Evolutionary conservation across 495 filamentous ascomycete species (phyloP), one percentile per base, ranked within the genome.

Genomic region (Lasiosphaeriaceae sp.): DNA sequence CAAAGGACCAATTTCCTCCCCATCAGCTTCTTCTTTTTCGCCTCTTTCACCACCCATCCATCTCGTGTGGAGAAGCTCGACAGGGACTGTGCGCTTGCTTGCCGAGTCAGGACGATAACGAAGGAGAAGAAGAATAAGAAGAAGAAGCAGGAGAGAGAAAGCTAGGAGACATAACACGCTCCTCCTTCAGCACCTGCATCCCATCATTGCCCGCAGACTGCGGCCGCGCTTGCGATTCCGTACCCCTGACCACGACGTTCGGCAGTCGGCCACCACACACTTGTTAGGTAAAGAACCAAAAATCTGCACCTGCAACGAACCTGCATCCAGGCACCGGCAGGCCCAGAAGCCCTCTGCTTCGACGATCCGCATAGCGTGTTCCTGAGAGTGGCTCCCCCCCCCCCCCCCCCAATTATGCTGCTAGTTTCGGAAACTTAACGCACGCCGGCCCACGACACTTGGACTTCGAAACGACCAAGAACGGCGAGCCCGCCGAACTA

Each of bases 251-350:
- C 23, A 23, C 56, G 52, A 37, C 24, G 31, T 57, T 55, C 63
- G 63, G 63, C 60, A 68, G 49, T 64, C 65, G 59, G 58, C 55
- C 60, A 31, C 26, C 26, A 53, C 54, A 47, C 16, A 61, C 54
- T 52, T 58, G 53, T 60, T 58, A 62, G 65, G 65, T 62, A 57
- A 53, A 59, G 43, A 31, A 43, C 45, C 58, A 58, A 35, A 44
- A 60, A 56, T 39, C 54, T 62, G 50, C 58, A 54, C 44, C 53
- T 62, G 62, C 65, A 62, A 57, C 56, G 54, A 60, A 62, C 59
- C 65, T 59, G 62, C 65, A 67, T 58, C 59, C 57, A 64, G 59
- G 57, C 55, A 63, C 62, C 57, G 57, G 43, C 59, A 61, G 22
- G 57, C 43, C 52, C 53, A 61, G 54, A 47, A 60, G 58, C 55